Percentiles rank a stretch among this genome's conserved stretches.
Conservation (phyloP, 1,139 yeast species). For the Debaryomyces psychrophilus region DNA sequence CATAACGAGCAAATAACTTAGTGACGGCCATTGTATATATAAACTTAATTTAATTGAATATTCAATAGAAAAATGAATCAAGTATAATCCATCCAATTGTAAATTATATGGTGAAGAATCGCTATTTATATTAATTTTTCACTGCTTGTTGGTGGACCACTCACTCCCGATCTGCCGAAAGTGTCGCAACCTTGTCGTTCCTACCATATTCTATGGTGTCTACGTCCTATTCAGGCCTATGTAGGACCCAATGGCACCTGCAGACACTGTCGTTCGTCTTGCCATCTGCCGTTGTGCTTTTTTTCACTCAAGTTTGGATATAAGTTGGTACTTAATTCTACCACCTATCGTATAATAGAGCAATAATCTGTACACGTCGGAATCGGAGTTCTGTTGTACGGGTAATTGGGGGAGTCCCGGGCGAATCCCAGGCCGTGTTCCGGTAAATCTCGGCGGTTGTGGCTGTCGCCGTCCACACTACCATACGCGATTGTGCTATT, state of each 20-base stretch:
- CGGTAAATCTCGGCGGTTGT: conserved; percentile 1
- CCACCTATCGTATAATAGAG: neutral
- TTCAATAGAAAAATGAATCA: conserved; percentile 5
- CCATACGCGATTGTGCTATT: neutral
- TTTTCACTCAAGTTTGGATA: neutral
- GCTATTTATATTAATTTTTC: conserved; percentile 13
- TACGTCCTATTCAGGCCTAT: neutral
- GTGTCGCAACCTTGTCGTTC: neutral
- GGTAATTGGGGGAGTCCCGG: neutral
- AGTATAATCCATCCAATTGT: neutral
- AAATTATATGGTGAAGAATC: conserved; percentile 1
- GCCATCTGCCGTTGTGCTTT: neutral
- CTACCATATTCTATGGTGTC: neutral
- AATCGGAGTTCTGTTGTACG: conserved; percentile 3
- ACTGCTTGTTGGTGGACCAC: conserved; percentile 16
- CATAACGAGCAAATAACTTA: conserved; percentile 80
- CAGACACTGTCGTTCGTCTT: neutral
- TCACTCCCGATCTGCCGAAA: conserved; percentile 19
- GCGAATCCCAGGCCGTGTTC: neutral
- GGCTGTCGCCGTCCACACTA: neutral
- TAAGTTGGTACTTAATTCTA: neutral
- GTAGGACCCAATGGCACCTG: neutral
- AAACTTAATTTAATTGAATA: conserved; percentile 2
- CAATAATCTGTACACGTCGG: neutral
- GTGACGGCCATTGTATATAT: conserved; percentile 26